phyloP scores from a whole-genome alignment of 2,329 filamentous ascomycete genomes.

The Diaporthe batatas region DNA sequence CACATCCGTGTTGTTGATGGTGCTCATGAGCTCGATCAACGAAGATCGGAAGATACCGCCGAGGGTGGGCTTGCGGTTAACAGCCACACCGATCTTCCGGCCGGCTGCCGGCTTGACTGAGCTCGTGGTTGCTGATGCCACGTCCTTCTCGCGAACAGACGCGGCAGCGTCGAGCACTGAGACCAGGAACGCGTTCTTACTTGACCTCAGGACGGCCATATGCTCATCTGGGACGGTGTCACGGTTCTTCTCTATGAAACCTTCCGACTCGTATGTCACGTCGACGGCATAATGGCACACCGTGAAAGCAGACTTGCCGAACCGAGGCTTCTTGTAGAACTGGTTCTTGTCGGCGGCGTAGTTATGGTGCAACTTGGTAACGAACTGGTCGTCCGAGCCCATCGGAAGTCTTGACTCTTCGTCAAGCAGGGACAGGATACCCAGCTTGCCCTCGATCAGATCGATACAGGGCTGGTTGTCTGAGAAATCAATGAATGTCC shows the following conservation, averaged over 20 bases:
- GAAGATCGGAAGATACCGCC: conserved; percentile 99
- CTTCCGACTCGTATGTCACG: conserved; percentile 98
- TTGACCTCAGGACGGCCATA: conserved; percentile 89
- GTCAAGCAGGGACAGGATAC: conserved; percentile 90
- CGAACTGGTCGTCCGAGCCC: conserved; percentile 97
- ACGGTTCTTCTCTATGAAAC: conserved; percentile 99
- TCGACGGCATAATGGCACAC: conserved; percentile 99
- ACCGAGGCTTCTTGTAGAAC: conserved; percentile 98
- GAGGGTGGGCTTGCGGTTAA: conserved; percentile 95
- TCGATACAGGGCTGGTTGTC: conserved; percentile 99
- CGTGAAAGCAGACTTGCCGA: conserved; percentile 97
- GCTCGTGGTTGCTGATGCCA: conserved; percentile 72
- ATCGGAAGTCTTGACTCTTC: conserved; percentile 97
- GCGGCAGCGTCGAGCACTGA: conserved; percentile 89
- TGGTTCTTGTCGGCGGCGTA: conserved; percentile 87
- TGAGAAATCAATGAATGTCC: conserved; percentile 99
- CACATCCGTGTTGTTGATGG: conserved; percentile 97
- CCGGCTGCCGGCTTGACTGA: conserved; percentile 83
- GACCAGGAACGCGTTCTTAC: conserved; percentile 86
- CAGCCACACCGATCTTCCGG: conserved; percentile 89
- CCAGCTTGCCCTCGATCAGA: conserved; percentile 95
- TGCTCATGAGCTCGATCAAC: conserved; percentile 96
- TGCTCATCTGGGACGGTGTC: conserved; percentile 99
- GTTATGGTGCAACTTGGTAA: conserved; percentile 95
- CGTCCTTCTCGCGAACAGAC: conserved; percentile 90